Evolutionary conservation across 2,329 filamentous ascomycete species (phyloP), one percentile per base, ranked within the genome.

Genomic region (Penicillium capsulatum): DNA sequence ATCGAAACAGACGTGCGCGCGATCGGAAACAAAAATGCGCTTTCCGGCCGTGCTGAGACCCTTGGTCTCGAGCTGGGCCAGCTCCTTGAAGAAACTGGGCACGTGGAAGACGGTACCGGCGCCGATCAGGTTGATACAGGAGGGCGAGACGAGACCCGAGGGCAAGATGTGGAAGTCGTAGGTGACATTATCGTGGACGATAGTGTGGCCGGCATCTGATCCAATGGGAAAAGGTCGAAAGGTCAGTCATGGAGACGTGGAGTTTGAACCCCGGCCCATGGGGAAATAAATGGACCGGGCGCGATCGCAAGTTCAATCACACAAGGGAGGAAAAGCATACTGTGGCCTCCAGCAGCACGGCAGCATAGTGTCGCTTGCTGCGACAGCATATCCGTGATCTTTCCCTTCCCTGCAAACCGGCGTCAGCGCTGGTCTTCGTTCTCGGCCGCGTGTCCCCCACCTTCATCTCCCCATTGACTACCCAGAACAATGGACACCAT

Each of bases 121-220:
- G 31, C 69, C 69, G 47, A 72, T 69, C 39, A 72, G 60, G 56
- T 71, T 72, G 50, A 70, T 51, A 51, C 67, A 70, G 34, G 54
- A 55, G 3, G 68, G 66, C 27, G 68, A 68, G 47, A 71, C 58
- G 35, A 72, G 64, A 35, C 66, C 67, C 17, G 64, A 67, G 28
- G 69, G 69, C 19, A 72, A 63, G 41, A 72, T 70, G 55, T 72
- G 69, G 56, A 72, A 72, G 53, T 72, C 68, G 51, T 71, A 72
- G 33, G 68, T 71, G 39, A 67, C 58, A 33, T 62, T 57, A 40
- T 69, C 61, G 49, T 68, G 67, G 37, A 72, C 69, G 41, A 72
- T 71, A 30, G 69, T 71, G 53, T 72, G 69, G 28, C 69, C 69
- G 41, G 69, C 69, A 53, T 72, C 56, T 60, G 34, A 22, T 17